A percentile compares a stretch with the other conserved stretches of the same genome.
These are phyloP conservation scores for Macrophomina pseudophaseolina DNA, from an alignment of 2,329 filamentous ascomycete species.

Conservation along the genomic window DNA sequence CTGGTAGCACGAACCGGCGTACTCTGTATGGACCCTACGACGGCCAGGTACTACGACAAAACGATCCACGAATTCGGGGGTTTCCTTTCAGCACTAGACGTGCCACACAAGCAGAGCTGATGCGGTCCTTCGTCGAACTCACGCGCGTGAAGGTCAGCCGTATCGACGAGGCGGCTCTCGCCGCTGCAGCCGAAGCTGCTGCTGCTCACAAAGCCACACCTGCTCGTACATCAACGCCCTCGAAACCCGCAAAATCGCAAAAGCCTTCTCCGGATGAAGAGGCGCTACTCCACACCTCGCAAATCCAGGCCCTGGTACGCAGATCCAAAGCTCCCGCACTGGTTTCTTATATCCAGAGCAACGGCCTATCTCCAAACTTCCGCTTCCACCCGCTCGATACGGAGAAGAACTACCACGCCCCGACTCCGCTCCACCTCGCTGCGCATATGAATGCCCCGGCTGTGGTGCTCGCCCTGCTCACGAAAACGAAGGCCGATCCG, in stretches of 20 bases:
- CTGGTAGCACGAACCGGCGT: slow-evolving; percentile 81
- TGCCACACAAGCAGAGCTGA: slow-evolving; percentile 91
- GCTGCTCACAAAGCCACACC: slow-evolving; percentile 42
- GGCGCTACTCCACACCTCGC: slow-evolving; percentile 80
- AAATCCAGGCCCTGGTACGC: slow-evolving; percentile 85
- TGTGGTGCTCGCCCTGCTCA: slow-evolving; percentile 76
- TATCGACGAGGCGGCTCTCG: slow-evolving; percentile 69
- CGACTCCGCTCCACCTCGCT: slow-evolving; percentile 84
- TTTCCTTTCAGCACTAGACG: slow-evolving; percentile 94
- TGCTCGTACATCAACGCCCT: slow-evolving; percentile 36
- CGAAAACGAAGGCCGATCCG: slow-evolving; percentile 77
- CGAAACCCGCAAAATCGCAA: slow-evolving; percentile 57
- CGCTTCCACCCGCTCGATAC: slow-evolving; percentile 67
- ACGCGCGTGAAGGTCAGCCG: slow-evolving; percentile 86
- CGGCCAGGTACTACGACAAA: slow-evolving; percentile 77
- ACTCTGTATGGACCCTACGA: slow-evolving; percentile 93
- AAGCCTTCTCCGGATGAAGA: slow-evolving; percentile 81
- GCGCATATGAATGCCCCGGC: slow-evolving; percentile 79
- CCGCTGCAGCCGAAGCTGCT: slow-evolving; percentile 53
- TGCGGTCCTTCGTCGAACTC: slow-evolving; percentile 92
- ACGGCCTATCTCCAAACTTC: slow-evolving; percentile 74
- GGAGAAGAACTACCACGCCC: slow-evolving; percentile 76
- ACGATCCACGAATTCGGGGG: slow-evolving; percentile 79
- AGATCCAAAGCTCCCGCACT: slow-evolving; percentile 89
- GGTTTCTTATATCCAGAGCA: slow-evolving; percentile 80